Conservation (phyloP, 2,329 filamentous ascomycete species). For the Alternaria brassicae region DNA sequence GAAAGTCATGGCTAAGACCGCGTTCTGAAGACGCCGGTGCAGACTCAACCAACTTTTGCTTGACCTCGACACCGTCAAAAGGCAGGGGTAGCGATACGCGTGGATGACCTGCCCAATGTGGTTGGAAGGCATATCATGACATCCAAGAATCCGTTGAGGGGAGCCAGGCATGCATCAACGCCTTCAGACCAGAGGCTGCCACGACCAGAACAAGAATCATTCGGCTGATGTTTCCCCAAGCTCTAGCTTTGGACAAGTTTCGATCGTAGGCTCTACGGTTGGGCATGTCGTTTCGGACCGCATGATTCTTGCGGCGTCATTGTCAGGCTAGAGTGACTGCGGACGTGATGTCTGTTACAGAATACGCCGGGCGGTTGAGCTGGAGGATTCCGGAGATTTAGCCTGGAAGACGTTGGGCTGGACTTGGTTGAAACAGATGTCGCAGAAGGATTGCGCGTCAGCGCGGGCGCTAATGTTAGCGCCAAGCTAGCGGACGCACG, state of each 20-base stretch:
- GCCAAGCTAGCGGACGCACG: background rate
- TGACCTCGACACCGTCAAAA: constrained; percentile 24
- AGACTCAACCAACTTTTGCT: constrained; percentile 29
- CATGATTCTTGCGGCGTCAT: background rate
- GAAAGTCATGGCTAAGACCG: background rate
- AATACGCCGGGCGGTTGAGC: constrained; percentile 6
- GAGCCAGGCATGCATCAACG: constrained; percentile 4
- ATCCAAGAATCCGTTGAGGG: constrained; percentile 25
- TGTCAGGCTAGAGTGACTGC: background rate
- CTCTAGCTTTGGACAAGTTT: constrained; percentile 3
- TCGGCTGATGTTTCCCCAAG: constrained; percentile 8
- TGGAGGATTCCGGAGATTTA: constrained; percentile 6
- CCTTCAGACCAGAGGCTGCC: background rate
- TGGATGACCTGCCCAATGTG: constrained; percentile 8
- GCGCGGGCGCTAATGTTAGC: constrained; percentile 12
- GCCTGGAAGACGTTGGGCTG: constrained; percentile 7
- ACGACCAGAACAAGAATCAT: background rate
- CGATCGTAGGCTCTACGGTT: constrained; percentile 6
- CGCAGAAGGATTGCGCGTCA: constrained; percentile 20
- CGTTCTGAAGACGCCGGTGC: constrained; percentile 12
- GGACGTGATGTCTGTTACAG: constrained; percentile 2
- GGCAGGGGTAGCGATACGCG: constrained; percentile 12
- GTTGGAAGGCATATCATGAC: constrained; percentile 17
- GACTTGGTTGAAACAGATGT: constrained; percentile 19
- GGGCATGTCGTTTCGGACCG: constrained; percentile 6